Evolutionary conservation across 352 stramenopile species (phyloP), one percentile per base, ranked within the genome.

Genomic region (Globisporangium polare): DNA sequence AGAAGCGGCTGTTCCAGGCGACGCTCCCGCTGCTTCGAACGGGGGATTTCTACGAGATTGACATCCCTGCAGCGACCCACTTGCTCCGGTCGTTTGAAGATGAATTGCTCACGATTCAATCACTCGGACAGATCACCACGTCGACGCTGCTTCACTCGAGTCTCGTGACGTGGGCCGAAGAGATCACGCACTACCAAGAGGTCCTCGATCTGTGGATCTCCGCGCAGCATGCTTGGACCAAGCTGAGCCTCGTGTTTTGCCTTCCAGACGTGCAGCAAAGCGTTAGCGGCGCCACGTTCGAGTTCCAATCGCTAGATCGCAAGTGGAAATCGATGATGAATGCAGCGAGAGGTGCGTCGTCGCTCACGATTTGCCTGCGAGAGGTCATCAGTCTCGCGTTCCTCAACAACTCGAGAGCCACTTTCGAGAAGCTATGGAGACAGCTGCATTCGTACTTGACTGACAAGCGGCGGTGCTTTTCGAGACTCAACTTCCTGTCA

Each of bases 241-340:
- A 74, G 17, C 63, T 91, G 24, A 65, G 58, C 20, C 62, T 67
- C 1, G 58, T 89, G 12, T 91, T 89, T 45, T 56, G 62, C 3
- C 66, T 87, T 20, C 67, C 62, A 20, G 77, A 89, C 54, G 74
- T 89, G 2, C 80, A 89, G 35, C 68, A 87, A 54, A 81, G 72
- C 58, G 78, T 89, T 0, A 66, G 59, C 10, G 72, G 86, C 20
- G 76, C 80, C 0, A 74, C 71, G 1, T 80, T 79, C 37, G 78
- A 88, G 47, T 91, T 89, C 33, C 76, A 88, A 56, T 67, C 72
- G 2, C 57, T 89, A 12, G 77, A 85, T 49, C 80, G 82, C 5
- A 91, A 91, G 45, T 91, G 82, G 82, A 74, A 72, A 57, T 70
- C 73, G 0, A 86, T 88, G 74, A 91, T 91, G 80, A 68, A 75